Evolutionary conservation across 1,284 basidiomycete genomes (phyloP), one percentile per base, ranked within the genome.

Genomic region (Fistulinella cinereoalba): DNA sequence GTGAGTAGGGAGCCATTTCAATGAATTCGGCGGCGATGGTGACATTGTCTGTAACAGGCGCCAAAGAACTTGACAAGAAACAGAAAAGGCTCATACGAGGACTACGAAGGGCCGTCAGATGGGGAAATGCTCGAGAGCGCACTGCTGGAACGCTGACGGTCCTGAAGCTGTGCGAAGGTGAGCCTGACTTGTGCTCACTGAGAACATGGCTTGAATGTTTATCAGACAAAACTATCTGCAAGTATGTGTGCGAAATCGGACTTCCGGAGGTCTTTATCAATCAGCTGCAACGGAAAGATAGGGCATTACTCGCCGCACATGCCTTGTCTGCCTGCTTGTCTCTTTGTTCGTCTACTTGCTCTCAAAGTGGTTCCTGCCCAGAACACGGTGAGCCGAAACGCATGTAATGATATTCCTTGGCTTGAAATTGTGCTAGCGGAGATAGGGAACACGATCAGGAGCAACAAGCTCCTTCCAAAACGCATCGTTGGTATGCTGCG

Each of bases 401-500:
- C 2, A 3, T 25, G 11, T 8, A 3, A 1, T 16, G 8, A 8
- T 8, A 22, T 4, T 3, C 5, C 4, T 21, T 24, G 4, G 11
- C 33, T 47, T 5, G 46, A 2, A 11, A 16, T 28, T 12, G 19
- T 18, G 3, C 15, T 18, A 61, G 18, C 34, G 21, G 61, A 6
- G 1, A 49, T 57, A 24, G 57, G 61, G 58, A 37, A 41, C 16
- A 31, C 36, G 13, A 24, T 65, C 10, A 43, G 43, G 6, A 6
- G 41, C 4, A 42, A 47, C 1, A 15, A 44, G 6, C 10, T 23
- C 8, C 40, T 61, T 34, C 46, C 60, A 3, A 50, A 48, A 33
- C n/a, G 52, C 12, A 55, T 61, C 3, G 51, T 61, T 15, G 37
- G 49, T 3, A 61, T 61, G 59, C 38, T 63, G 10, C 41, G 37